phyloP scores from a whole-genome alignment of 306 rosid genomes.

The Lablab purpureus region DNA sequence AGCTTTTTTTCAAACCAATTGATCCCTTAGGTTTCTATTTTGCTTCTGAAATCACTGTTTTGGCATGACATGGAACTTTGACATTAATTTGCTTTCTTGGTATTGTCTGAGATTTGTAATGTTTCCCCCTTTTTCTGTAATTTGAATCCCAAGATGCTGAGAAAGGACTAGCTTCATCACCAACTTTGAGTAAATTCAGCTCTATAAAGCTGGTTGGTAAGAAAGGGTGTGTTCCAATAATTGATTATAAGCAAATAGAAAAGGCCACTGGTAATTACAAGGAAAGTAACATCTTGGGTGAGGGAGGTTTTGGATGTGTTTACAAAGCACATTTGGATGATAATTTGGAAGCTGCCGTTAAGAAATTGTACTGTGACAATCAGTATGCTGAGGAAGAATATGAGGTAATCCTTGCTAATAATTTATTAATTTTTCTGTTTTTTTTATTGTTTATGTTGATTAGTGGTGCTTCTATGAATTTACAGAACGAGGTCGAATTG shows the following conservation, averaged over 20 bases:
- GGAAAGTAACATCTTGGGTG: conserved; percentile 83
- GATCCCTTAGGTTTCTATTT: neutral
- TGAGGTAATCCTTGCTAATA: conserved; percentile 58
- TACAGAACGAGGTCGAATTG: conserved; percentile 92
- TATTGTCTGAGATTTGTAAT: conserved; percentile 17
- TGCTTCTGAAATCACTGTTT: conserved; percentile 6
- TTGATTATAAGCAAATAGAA: conserved; percentile 80
- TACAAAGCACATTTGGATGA: conserved; percentile 82
- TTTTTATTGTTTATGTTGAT: conserved; percentile 6
- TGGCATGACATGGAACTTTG: conserved; percentile 5
- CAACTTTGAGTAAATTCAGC: conserved; percentile 70
- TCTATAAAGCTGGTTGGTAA: conserved; percentile 67
- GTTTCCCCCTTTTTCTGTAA: conserved; percentile 38
- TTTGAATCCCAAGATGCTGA: conserved; percentile 68
- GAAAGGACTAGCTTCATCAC: conserved; percentile 65
- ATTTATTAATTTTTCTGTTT: neutral
- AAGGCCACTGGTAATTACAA: conserved; percentile 72
- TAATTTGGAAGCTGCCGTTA: conserved; percentile 77
- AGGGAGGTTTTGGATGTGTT: conserved; percentile 97
- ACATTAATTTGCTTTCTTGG: conserved; percentile 11
- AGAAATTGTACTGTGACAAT: conserved; percentile 73
- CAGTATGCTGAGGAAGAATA: conserved; percentile 77
- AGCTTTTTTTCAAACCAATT: neutral
- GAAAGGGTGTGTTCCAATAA: conserved; percentile 68
- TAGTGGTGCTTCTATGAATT: conserved; percentile 49